These are phyloP conservation scores for Auxenochlorella protothecoides DNA, from an alignment of 139 green algal genomes.

Conservation along the genomic window DNA sequence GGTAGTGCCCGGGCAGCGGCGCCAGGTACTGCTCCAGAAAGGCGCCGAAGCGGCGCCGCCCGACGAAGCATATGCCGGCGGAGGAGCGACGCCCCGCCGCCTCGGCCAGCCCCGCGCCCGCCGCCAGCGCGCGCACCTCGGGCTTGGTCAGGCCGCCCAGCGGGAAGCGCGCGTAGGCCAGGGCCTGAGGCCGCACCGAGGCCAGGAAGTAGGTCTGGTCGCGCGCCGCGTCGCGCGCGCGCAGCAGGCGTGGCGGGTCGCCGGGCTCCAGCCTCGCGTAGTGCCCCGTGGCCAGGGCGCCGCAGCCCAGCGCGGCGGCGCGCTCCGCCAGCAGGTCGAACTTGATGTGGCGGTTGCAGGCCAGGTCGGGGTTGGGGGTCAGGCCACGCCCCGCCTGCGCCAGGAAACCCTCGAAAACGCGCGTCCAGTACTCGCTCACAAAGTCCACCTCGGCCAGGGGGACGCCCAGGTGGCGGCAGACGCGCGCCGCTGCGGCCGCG, in stretches of 20 bases:
- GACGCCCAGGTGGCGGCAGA: constrained; percentile 46
- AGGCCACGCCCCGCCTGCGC: constrained; percentile 32
- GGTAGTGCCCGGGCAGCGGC: constrained; percentile 35
- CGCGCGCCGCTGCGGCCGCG: constrained; percentile 7
- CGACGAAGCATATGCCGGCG: constrained; percentile 81
- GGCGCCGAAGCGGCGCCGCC: constrained; percentile 49
- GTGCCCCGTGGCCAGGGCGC: constrained; percentile 62
- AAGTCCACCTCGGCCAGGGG: constrained; percentile 64
- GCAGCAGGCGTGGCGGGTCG: constrained; percentile 28
- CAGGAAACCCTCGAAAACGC: constrained; percentile 65
- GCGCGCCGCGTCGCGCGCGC: constrained; percentile 44
- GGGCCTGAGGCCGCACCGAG: constrained; percentile 22
- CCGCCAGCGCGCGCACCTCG: constrained; percentile 44
- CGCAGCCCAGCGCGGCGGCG: constrained; percentile 30
- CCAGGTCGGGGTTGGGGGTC: constrained; percentile 78
- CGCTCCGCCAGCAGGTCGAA: constrained; percentile 53
- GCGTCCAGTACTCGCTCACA: constrained; percentile 56
- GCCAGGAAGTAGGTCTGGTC: constrained; percentile 79
- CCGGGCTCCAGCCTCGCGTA: constrained; percentile 44
- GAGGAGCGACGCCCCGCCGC: constrained; percentile 38
- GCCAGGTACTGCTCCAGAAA: constrained; percentile 63
- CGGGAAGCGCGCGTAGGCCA: constrained; percentile 39
- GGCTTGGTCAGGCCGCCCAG: constrained; percentile 48
- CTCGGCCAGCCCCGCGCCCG: constrained; percentile 19
- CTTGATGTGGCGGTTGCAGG: constrained; percentile 80